A percentile compares a stretch with the other conserved stretches of the same genome.
Evolutionary conservation across 2,329 filamentous ascomycete species (phyloP).

Genomic region (Colletotrichum incanum): DNA sequence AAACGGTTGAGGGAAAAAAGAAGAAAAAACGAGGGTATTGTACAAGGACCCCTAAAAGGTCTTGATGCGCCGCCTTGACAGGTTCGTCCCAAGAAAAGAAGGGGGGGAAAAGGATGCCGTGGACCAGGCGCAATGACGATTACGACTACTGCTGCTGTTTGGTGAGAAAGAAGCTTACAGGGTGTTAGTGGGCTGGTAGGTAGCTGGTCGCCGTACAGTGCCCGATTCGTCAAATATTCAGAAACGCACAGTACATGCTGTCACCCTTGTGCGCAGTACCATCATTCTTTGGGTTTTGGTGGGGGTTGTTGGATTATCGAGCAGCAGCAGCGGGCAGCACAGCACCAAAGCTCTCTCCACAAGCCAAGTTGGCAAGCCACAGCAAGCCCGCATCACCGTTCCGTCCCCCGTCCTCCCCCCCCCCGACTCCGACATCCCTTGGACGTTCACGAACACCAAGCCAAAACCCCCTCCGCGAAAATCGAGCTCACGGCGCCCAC

Average conservation of each 20-base stretch:
- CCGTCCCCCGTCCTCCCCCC: conserved; percentile 2
- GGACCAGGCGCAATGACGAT: conserved; percentile 28
- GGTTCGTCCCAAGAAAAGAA: conserved; percentile 3
- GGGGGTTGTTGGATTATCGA: conserved; percentile 30
- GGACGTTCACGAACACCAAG: conserved; percentile 2
- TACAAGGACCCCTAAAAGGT: not conserved
- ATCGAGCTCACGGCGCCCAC: not conserved
- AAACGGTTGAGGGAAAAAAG: too few relatives aligned
- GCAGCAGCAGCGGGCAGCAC: conserved; percentile 11
- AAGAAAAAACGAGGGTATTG: conserved; percentile 3
- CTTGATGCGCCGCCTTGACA: not conserved
- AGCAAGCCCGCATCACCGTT: conserved; percentile 36
- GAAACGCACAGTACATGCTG: conserved; percentile 7
- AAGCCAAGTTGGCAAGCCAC: conserved; percentile 41
- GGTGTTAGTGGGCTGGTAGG: conserved; percentile 28
- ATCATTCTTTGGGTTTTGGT: conserved; percentile 28
- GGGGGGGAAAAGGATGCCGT: not conserved
- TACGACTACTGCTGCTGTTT: not conserved
- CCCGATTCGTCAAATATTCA: accelerated
- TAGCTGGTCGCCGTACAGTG: conserved; percentile 22
- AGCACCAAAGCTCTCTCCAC: conserved; percentile 28
- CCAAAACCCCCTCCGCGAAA: not conserved
- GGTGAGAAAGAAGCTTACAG: conserved; percentile 22
- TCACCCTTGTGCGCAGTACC: not conserved
- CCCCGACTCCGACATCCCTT: conserved; percentile 36